A percentile compares a stretch with the other conserved stretches of the same genome.
These are phyloP conservation scores for Nymphaea colorata DNA, from an alignment of 164 flowering plant genomes.

Conservation along the genomic window DNA sequence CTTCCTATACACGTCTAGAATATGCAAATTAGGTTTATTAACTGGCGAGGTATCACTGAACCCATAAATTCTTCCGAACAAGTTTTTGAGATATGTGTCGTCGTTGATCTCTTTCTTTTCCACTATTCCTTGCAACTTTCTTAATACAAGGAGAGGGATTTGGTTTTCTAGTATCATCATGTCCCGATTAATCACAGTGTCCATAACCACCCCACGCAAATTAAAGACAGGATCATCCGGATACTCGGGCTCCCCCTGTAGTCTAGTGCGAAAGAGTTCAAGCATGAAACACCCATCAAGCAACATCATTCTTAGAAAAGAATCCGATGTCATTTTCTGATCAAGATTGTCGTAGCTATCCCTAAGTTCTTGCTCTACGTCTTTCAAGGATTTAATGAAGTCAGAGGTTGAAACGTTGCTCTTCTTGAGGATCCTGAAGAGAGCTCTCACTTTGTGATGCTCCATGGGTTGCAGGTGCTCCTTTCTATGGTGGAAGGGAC, in stretches of 20 bases:
- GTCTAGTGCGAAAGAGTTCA: neutral
- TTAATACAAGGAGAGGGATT: constrained; percentile 5
- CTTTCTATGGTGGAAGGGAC: too few relatives aligned
- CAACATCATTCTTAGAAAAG: constrained; percentile 8
- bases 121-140: neutral
- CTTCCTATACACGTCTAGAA: neutral
- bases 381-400: too few relatives aligned
- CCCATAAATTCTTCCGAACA: too few relatives aligned
- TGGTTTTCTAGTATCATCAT: constrained; percentile 16
- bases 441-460: too few relatives aligned
- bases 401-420: too few relatives aligned
- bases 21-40: neutral
- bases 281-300: constrained; percentile 14
- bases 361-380: too few relatives aligned
- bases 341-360: neutral
- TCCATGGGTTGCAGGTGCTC: too few relatives aligned
- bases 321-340: neutral
- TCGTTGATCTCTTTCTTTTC: neutral
- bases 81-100: neutral
- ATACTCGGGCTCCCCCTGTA: too few relatives aligned
- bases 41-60: too few relatives aligned
- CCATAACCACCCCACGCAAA: neutral
- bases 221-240: constrained; percentile 9
- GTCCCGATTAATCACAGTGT: constrained; percentile 2
- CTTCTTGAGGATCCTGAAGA: too few relatives aligned